Evolutionary conservation across 1,284 basidiomycete genomes (phyloP), one percentile per base, ranked within the genome.

Genomic region (Sphaerobolus stellatus): DNA sequence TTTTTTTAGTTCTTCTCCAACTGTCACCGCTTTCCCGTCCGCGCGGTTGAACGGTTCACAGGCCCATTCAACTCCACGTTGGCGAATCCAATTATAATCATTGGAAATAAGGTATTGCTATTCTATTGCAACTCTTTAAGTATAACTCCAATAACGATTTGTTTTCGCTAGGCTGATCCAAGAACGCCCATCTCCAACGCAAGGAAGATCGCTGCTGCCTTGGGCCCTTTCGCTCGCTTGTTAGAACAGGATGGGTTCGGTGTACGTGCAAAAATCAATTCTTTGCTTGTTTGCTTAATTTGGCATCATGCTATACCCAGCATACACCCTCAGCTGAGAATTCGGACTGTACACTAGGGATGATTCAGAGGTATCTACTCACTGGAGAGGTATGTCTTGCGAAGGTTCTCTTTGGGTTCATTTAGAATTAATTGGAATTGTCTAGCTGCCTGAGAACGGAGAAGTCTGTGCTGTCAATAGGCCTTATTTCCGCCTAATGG

Each of bases 11-110:
- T 18, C 36, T 31, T 18, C 4, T 9, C n/a, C 9, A 34, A 34
- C 33, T 50, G 48, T 20, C 48, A 50, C 33, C 28, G 48, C 29
- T 50, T 50, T 27, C 48, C 48, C 22, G 33, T 36, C 29, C 22
- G 48, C n/a, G 48, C 45, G 5, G 16, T 22, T 16, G 48, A 28
- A 18, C 81, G 79, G 75, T 74, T 64, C 56, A 40, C 55, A 13
- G 67, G 68, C 0, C 66, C 66, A 16, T 68, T 66, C 61, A 68
- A 68, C 53, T 57, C 57, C 28, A 67, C 65, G 25, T 50, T 67
- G 31, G 56, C 58, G 20, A 66, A 65, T 54, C 62, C 63, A 11
- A 64, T 70, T 18, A 58, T 70, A 9, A 56, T 68, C 24, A 54
- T 70, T 44, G 66, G 50, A 6, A 52, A 52, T 22, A 45, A 52